Percentiles rank a stretch among this genome's conserved stretches.
Conservation (phyloP, 1,284 basidiomycete species). For the Veloporphyrellus conicus region DNA sequence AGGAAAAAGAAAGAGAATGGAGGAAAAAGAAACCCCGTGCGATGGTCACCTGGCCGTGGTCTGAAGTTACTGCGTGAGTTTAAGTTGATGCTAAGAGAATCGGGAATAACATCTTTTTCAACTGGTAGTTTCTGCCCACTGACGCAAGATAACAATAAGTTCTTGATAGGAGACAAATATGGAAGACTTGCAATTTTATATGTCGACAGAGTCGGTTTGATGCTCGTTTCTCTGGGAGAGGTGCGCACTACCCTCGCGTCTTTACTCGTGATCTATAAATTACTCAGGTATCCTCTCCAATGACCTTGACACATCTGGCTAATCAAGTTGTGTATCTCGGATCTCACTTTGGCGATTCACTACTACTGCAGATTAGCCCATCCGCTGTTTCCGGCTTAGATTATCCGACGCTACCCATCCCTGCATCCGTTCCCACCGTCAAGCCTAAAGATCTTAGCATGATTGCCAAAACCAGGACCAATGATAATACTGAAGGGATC, state of each 20-base stretch:
- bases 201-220: slow-evolving; percentile 47
- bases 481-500: slow-evolving; percentile 37
- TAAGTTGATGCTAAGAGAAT: neutral
- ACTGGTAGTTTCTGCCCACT: slow-evolving; percentile 47
- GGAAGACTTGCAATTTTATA: slow-evolving; percentile 69
- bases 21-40: slow-evolving; percentile 52
- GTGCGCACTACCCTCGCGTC: slow-evolving; percentile 38
- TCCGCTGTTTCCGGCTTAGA: slow-evolving; percentile 42
- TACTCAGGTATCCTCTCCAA: slow-evolving; percentile 69
- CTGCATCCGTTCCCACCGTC: slow-evolving; percentile 42
- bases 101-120: slow-evolving; percentile 1
- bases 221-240: slow-evolving; percentile 68
- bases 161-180: slow-evolving; percentile 74
- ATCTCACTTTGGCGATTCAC: slow-evolving; percentile 80
- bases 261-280: neutral
- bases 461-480: slow-evolving; percentile 33
- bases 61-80: slow-evolving; percentile 57
- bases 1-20: slow-evolving; percentile 52
- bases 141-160: slow-evolving; percentile 43
- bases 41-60: slow-evolving; percentile 68
- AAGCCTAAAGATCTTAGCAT: slow-evolving; percentile 29
- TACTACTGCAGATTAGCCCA: slow-evolving; percentile 60
- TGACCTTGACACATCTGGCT: slow-evolving; percentile 72
- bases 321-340: slow-evolving; percentile 75
- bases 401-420: slow-evolving; percentile 49